A percentile compares a stretch with the other conserved stretches of the same genome.
phyloP scores from a whole-genome alignment of 306 rosid species.

The Sphenostylis stenocarpa region DNA sequence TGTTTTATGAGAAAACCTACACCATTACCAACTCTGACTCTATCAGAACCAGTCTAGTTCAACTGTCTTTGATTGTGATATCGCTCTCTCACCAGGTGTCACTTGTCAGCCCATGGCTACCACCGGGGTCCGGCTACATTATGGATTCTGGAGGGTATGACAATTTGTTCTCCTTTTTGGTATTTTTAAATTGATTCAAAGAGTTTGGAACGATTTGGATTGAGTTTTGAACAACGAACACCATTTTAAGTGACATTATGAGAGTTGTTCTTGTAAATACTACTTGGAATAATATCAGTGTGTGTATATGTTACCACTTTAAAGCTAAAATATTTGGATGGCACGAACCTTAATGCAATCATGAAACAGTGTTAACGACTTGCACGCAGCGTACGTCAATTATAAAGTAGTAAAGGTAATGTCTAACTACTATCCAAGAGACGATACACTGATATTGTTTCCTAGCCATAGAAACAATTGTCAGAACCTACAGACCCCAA shows the following conservation, averaged over 20 bases:
- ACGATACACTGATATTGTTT: constrained; percentile 44
- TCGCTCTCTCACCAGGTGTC: neutral
- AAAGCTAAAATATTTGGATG: neutral
- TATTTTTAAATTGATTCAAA: neutral
- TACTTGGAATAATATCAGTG: neutral
- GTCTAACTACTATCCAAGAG: neutral
- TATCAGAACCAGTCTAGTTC: neutral
- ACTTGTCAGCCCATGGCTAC: neutral
- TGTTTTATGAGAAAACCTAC: neutral
- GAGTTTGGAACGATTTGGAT: neutral
- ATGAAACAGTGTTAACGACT: neutral
- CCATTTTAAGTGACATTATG: neutral
- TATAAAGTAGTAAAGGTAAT: neutral
- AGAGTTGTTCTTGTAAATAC: neutral
- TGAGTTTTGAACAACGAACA: neutral
- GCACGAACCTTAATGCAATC: neutral
- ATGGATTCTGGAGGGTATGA: neutral
- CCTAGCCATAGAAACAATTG: constrained; percentile 78
- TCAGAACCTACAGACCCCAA: constrained; percentile 66
- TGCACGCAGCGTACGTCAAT: neutral
- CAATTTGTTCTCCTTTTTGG: neutral
- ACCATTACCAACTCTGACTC: neutral
- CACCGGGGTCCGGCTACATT: neutral
- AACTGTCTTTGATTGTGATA: neutral
- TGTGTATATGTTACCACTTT: neutral